Evolutionary conservation across 148 eudicot species (phyloP).

Genomic region (Heliosperma pusillum): DNA sequence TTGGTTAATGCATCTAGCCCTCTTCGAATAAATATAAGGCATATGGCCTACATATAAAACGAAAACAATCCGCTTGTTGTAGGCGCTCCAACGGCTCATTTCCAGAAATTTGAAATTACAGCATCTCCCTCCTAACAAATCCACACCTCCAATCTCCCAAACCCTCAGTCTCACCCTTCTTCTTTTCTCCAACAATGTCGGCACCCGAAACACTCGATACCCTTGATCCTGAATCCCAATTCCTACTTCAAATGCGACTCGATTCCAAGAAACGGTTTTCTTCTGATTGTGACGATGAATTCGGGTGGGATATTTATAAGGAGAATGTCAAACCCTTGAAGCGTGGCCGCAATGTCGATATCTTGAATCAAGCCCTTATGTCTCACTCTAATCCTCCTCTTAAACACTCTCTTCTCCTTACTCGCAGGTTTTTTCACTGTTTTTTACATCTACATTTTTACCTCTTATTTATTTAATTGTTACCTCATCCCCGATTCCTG

Average conservation of each 20-base stretch:
- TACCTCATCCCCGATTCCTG: too few species aligned
- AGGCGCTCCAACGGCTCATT: not conserved
- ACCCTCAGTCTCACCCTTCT: not conserved
- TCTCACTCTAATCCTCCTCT: constrained; percentile 43
- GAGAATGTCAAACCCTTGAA: constrained; percentile 87
- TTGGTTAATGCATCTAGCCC: too few species aligned
- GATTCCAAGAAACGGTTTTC: constrained; percentile 34
- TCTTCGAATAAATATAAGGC: too few species aligned
- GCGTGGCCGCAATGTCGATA: constrained; percentile 66
- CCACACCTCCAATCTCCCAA: not conserved
- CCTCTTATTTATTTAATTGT: too few species aligned
- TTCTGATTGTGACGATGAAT: constrained; percentile 19
- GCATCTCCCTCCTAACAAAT: not conserved
- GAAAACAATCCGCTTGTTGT: too few species aligned
- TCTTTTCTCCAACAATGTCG: not conserved
- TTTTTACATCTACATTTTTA: too few species aligned
- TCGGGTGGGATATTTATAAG: constrained; percentile 82
- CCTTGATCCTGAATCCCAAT: constrained; percentile 69
- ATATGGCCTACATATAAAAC: too few species aligned
- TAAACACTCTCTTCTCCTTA: constrained; percentile 49
- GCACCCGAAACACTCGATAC: not conserved
- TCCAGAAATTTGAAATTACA: not conserved
- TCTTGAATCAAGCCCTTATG: constrained; percentile 71
- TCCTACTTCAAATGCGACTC: constrained; percentile 27
- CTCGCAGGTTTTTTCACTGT: constrained; percentile 40